Conservation (phyloP, 2,329 filamentous ascomycete species). For the Spiromastix sp. region DNA sequence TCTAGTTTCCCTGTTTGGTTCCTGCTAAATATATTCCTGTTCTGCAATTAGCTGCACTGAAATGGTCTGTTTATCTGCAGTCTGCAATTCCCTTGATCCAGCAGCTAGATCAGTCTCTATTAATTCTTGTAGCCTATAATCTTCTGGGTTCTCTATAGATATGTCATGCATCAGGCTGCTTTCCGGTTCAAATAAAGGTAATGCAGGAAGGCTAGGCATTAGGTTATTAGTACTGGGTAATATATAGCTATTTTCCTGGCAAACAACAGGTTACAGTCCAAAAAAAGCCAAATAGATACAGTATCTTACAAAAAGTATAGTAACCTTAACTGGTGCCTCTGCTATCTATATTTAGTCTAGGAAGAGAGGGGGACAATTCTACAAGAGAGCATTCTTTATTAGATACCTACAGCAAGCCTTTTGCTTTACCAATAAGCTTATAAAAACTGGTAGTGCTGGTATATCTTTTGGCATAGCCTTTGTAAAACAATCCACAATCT, state of each 20-base stretch:
- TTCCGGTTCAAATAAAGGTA: background rate
- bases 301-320: constrained; percentile 14
- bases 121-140: background rate
- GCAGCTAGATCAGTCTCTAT: background rate
- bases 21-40: background rate
- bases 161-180: background rate
- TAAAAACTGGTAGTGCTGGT: constrained; percentile 4
- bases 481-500: constrained; percentile 14
- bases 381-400: constrained; percentile 8
- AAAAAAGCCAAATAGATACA: constrained; percentile 19
- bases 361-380: constrained; percentile 14
- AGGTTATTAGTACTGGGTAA: background rate
- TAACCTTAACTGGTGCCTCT: constrained; percentile 10
- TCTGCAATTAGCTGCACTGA: background rate
- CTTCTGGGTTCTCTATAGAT: background rate
- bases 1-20: background rate
- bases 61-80: background rate
- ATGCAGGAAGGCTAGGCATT: background rate
- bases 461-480: constrained; percentile 10
- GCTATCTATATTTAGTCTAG: constrained; percentile 12
- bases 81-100: background rate
- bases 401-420: constrained; percentile 12
- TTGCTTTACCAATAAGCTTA: constrained; percentile 10
- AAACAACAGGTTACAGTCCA: constrained; percentile 3
- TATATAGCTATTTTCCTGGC: background rate